Base-by-base conservation (phyloP, 129 eudicot species). In the Silybum marianum region DNA sequence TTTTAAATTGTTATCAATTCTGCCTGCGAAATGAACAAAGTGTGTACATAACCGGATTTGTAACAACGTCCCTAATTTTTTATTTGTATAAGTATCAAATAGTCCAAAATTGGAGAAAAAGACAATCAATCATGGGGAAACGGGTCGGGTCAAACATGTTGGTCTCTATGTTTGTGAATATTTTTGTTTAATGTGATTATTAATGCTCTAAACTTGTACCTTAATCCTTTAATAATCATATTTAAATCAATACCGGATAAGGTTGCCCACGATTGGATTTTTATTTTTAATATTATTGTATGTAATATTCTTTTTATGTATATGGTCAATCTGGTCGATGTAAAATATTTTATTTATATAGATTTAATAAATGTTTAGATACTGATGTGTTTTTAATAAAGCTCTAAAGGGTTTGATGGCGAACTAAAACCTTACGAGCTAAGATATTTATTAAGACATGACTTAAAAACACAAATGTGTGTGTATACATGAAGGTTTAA, bases 71-170 rank as follows among this genome's bases (percentile, higher is more conserved):
- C 36, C 36, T 32, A 32, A 32, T 32, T 32, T 32, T 32, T 32
- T 32, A 32, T 32, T 32, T 32, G 36, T 32, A 30, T 34, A 28
- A 0, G 38, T 58, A 9, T 23, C 6, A 54, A 39, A 40, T 26
- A 73, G 1, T 73, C 67, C 63, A 69, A 82, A 70, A 8, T 4
- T 51, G 67, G 48, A 76, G 72, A 36, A 69, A 30, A 77, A 63
- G 80, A 81, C 77, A 75, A 82, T 38, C 42, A 16, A 16, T 16
- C 63, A 18, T 71, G 3, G 83, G 80, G 66, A 63, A 23, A 6
- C 26, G 86, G 74, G 71, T 67, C 82, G 71, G 80, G 83, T 83
- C 86, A 83, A 38, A 78, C 79, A 83, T 78, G 75, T 54, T 82
- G 80, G 79, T 78, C 46, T 73, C 78, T 83, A 73, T 73, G 71